Base-by-base conservation (phyloP, 768 basidiomycete genomes). In the Cystobasidium ongulense region DNA sequence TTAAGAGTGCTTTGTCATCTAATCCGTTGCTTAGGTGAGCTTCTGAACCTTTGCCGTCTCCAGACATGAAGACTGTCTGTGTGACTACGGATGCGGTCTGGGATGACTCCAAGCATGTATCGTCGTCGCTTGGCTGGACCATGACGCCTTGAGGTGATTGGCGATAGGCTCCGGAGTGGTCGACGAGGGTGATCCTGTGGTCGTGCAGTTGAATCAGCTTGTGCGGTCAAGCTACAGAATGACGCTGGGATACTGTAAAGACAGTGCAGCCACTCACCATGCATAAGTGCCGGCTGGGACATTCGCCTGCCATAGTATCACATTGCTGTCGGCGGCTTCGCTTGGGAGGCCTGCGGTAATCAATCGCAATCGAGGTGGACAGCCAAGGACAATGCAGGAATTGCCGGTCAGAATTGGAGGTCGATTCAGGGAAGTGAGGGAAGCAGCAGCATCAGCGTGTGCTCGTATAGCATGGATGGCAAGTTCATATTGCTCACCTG, bases 121-220 rank as follows among this genome's bases (percentile, higher is more conserved):
- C 43, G 43, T 71, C 43, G 54, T 27, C 21, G 68, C 68, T 71
- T 21, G 27, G 18, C 21, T 39, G 11, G 10, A 71, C 68, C 13
- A 71, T 10, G 15, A 54, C 52, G 31, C 53, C 53, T 21, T 29
- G 31, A 23, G 52, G 50, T 13, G 54, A 21, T 36, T 71, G 68
- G 8, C 39, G n/a, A 53, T 71, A 71, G 21, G 27, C 27, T 25
- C 68, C 68, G 17, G 27, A 33, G 31, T 71, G 68, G 54, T 71
- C 68, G 21, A 71, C 35, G 53, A 71, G 53, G 31, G 68, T 71
- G 27, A 71, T 71, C 68, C 68, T 71, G 53, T 13, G 27, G 65
- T 25, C 25, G 62, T 15, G 62, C 15, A 7, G n/a, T 46, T 13
- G 43, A 4, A 59, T 29, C 13, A 35, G 57, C 33, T 29, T 59